Percentiles rank a stretch among this genome's conserved stretches.
phyloP scores from a whole-genome alignment of 352 stramenopile genomes.

The Vaucheria bursata region DNA sequence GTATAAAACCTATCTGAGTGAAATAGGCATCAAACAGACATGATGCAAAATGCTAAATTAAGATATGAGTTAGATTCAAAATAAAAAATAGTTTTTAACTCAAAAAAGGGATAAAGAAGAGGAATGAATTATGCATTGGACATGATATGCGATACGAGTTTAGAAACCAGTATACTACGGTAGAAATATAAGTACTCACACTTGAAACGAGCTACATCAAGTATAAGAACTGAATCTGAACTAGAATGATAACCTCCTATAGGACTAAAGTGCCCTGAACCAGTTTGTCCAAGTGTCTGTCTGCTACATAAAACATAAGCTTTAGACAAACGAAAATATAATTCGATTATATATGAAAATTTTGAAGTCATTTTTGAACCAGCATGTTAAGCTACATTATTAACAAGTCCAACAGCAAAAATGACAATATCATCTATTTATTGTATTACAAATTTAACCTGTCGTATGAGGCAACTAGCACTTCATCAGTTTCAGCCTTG shows the following conservation, averaged over 20 bases:
- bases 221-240: slow-evolving; percentile 66
- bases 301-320: too few species aligned
- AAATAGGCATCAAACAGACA: background rate
- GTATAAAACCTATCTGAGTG: background rate
- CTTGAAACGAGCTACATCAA: slow-evolving; percentile 85
- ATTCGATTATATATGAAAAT: too few species aligned
- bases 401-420: too few species aligned
- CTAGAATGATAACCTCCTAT: slow-evolving; percentile 80
- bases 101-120: background rate
- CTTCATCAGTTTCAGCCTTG: slow-evolving; percentile 3
- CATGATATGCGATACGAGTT: background rate
- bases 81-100: background rate
- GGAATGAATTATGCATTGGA: background rate
- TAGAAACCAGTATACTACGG: background rate
- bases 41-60: background rate
- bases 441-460: too few species aligned
- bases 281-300: slow-evolving; percentile 75
- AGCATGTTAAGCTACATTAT: too few species aligned
- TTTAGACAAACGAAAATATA: too few species aligned
- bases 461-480: slow-evolving; percentile 30
- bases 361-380: too few species aligned
- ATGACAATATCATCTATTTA: too few species aligned
- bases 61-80: background rate
- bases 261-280: slow-evolving; percentile 89
- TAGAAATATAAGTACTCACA: slow-evolving; percentile 44